Evolutionary conservation across 768 basidiomycete genomes (phyloP).

Genomic region (Russula vinacea): DNA sequence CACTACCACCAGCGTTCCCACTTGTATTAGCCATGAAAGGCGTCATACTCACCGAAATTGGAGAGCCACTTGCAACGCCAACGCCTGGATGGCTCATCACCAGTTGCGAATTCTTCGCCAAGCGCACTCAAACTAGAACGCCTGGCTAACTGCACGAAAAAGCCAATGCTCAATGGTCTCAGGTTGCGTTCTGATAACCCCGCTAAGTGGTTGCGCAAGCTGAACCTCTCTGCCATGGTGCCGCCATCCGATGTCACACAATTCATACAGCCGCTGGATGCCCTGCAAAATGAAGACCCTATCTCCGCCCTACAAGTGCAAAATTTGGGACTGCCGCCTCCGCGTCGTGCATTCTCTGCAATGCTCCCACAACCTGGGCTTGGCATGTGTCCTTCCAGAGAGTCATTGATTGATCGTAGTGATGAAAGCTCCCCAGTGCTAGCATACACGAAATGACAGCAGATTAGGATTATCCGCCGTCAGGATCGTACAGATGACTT

Average conservation of each 20-base stretch:
- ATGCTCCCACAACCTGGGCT: constrained; percentile 46
- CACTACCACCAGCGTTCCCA: constrained; percentile 31
- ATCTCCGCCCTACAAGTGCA: constrained; percentile 17
- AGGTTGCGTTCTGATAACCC: constrained; percentile 49
- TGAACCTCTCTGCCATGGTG: constrained; percentile 62
- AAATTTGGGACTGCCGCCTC: constrained; percentile 41
- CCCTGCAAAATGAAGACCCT: constrained; percentile 24
- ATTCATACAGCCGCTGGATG: constrained; percentile 42
- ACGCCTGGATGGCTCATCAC: constrained; percentile 51
- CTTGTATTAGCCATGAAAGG: constrained; percentile 48
- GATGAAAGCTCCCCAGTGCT: constrained; percentile 76
- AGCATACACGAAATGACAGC: constrained; percentile 74
- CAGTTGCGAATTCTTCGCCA: constrained; percentile 49
- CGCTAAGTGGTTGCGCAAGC: constrained; percentile 60
- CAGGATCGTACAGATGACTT: constrained; percentile 83
- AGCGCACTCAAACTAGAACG: constrained; percentile 49
- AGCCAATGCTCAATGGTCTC: constrained; percentile 52
- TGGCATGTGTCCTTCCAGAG: constrained; percentile 44
- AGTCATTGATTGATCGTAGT: constrained; percentile 49
- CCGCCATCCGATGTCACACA: constrained; percentile 42
- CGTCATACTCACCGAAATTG: constrained; percentile 75
- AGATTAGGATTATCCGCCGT: constrained; percentile 70
- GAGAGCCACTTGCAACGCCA: constrained; percentile 70
- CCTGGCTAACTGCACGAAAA: constrained; percentile 43
- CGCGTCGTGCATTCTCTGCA: constrained; percentile 74